Evolutionary conservation across 2,329 filamentous ascomycete genomes (phyloP), one percentile per base, ranked within the genome.

Genomic region (Ophiostoma triangulosporum): DNA sequence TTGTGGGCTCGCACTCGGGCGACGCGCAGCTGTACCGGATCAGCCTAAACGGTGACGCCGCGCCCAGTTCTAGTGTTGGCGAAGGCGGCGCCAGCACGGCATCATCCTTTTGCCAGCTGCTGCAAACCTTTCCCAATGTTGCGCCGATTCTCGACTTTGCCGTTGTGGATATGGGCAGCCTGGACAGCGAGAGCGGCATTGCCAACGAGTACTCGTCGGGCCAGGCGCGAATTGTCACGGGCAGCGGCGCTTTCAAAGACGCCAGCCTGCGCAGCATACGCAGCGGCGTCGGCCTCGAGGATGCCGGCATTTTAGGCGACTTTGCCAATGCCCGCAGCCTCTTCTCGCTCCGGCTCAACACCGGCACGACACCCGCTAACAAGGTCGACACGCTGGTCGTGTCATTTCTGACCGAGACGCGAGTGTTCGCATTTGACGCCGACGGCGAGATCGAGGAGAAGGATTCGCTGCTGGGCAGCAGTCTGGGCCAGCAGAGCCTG

Each of bases 171-270:
- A 86, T 97, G 75, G 91, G 90, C 0, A 90, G 88, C 60, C 77
- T 88, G 54, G 83, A 87, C 56, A 84, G 84, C 22, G 85, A 93
- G 58, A 80, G 76, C 8, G 83, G 88, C 55, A 68, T 73, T 17
- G 85, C 84, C 3, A 94, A 93, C 62, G 87, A 93, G 57, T 98
- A 95, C 63, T 95, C 90, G 0, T 95, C 91, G 0, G 93, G 93
- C 0, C 91, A 98, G 68, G 90, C 93, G 46, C 80, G 90, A 36
- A 86, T 98, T 57, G 88, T 98, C 11, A 90, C 91, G 2, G 91
- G 89, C 0, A 96, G 90, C 53, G 93, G 93, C 27, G 89, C 87
- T 0, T 93, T 88, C 64, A 83, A 86, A 59, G 88, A 95, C 62
- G 93, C 93, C 17, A 91, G 86, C 54, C 70, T 98, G 52, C 77